Evolutionary conservation across 495 filamentous ascomycete species (phyloP).

Genomic region (Trichoderma asperelloides): DNA sequence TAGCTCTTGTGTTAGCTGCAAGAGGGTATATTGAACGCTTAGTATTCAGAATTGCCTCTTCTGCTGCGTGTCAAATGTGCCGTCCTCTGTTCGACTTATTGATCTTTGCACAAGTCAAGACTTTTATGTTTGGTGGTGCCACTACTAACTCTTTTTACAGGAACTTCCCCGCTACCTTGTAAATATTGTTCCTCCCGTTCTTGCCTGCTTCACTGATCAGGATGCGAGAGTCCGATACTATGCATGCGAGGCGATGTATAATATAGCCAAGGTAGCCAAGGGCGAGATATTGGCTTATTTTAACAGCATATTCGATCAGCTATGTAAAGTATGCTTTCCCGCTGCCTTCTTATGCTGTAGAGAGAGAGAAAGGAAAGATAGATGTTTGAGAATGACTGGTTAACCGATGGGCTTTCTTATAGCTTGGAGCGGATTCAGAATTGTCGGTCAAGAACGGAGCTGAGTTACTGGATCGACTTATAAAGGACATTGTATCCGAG

Average conservation of each 20-base stretch:
- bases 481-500: conserved; percentile 97
- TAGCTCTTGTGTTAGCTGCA: background rate
- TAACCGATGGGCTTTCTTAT: background rate
- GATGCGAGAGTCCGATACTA: conserved; percentile 98
- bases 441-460: conserved; percentile 97
- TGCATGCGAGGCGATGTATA: conserved; percentile 99
- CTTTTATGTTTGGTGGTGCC: background rate
- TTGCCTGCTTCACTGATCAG: conserved; percentile 98
- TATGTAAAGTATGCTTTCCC: conserved; percentile 68
- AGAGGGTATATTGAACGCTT: background rate
- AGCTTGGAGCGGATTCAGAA: conserved; percentile 94
- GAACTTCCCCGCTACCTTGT: conserved; percentile 86
- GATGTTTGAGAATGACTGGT: background rate
- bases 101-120: background rate
- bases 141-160: conserved; percentile 24
- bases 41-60: background rate
- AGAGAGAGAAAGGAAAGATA: background rate
- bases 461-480: conserved; percentile 86
- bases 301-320: conserved; percentile 94
- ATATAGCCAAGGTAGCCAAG: conserved; percentile 98
- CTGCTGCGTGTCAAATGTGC: background rate
- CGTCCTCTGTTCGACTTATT: background rate
- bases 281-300: conserved; percentile 94
- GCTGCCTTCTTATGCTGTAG: background rate
- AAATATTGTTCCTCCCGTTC: conserved; percentile 89